A percentile compares a stretch with the other conserved stretches of the same genome.
These are phyloP conservation scores for Boechera divaricarpa DNA, from an alignment of 345 rosid genomes.

Conservation along the genomic window DNA sequence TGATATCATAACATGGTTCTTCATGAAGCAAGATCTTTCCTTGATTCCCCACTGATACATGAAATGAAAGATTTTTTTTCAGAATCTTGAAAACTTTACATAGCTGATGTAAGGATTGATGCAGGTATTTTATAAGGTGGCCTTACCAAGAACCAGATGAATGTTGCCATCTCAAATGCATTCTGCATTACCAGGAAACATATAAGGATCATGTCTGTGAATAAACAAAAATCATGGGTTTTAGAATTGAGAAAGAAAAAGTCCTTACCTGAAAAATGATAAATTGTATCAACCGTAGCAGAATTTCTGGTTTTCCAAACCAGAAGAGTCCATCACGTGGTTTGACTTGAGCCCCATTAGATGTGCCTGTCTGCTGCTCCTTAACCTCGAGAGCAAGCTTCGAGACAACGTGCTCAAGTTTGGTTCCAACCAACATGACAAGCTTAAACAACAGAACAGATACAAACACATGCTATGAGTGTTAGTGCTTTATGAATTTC, in stretches of 20 bases:
- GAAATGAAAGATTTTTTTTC: background rate
- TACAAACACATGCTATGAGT: conserved; percentile 9
- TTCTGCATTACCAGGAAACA: conserved; percentile 59
- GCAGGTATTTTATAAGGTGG: background rate
- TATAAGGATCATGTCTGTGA: conserved; percentile 13
- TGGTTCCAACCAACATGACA: conserved; percentile 88
- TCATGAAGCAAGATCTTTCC: conserved; percentile 89
- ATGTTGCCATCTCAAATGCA: conserved; percentile 98
- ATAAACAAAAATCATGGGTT: background rate
- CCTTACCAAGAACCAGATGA: conserved; percentile 92
- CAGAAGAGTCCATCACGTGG: conserved; percentile 93
- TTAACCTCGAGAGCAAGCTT: conserved; percentile 81
- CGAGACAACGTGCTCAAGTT: conserved; percentile 92
- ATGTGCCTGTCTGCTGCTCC: conserved; percentile 71
- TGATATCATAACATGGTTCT: conserved; percentile 72
- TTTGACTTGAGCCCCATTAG: conserved; percentile 75
- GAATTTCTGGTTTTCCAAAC: conserved; percentile 91
- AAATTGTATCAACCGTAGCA: conserved; percentile 74
- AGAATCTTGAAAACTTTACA: background rate
- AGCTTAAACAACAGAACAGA: conserved; percentile 56
- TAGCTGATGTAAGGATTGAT: conserved; percentile 1
- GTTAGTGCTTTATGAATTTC: conserved; percentile 17
- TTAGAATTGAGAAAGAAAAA: background rate
- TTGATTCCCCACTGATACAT: conserved; percentile 76
- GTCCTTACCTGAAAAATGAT: conserved; percentile 79